Evolutionary conservation across 2,329 filamentous ascomycete species (phyloP), one percentile per base, ranked within the genome.

Genomic region (Capronia epimyces): DNA sequence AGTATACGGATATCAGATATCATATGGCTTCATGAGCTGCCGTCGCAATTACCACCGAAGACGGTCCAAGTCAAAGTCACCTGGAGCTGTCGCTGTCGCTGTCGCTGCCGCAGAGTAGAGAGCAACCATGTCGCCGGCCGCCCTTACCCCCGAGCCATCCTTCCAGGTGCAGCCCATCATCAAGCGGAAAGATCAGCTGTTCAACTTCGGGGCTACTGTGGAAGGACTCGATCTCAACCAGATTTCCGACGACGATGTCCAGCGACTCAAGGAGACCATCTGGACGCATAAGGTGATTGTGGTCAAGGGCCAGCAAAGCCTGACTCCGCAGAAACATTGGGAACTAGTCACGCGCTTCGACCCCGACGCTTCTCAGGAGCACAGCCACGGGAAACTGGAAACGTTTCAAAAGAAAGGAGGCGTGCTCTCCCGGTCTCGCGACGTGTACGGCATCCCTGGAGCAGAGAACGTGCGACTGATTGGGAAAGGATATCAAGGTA

Each of bases 391-490:
- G 5, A 66, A 69, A 32, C 43, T 72, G 8, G 68, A 70, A 48
- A 66, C 67, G 1, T 74, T 74, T 57, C 64, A 69, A 24, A 67
- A 66, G 42, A 65, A 66, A 37, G 70, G 69, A 7, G 71, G 70
- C 1, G 52, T 74, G 39, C 63, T 74, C 20, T 64, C 67, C 13
- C 63, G 64, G 62, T 49, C 59, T 16, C 62, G 66, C 29, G 63
- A 68, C 15, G 66, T 68, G 15, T 45, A 64, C 36, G 67, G 66
- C 3, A 69, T 74, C 16, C 71, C 71, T 1, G 67, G 67, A 2
- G 71, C 69, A 3, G 71, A 71, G 29, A 72, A 74, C 48, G 67
- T 75, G 6, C 67, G 70, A 13, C 59, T 75, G 2, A 69, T 75
- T 34, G 72, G 72, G 13, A 74, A 74, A 53, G 71, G 71, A 0